Evolutionary conservation across 1,284 basidiomycete genomes (phyloP), one percentile per base, ranked within the genome.

Genomic region (Moniliophthora roreri): DNA sequence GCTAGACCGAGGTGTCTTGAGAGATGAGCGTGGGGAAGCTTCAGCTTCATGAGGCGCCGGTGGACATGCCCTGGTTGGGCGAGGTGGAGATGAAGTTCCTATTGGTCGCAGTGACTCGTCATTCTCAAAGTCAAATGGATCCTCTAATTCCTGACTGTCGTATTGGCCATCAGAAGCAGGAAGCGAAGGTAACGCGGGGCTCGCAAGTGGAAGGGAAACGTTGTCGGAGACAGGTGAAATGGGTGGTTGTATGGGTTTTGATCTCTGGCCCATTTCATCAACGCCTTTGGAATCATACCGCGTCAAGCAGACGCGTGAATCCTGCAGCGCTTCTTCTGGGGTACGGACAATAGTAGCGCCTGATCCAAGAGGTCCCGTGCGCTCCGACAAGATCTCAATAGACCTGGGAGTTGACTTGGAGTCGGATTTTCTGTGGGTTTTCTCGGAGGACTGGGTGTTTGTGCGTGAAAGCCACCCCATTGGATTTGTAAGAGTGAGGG

Each of bases 291-390:
- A 28, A 32, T 40, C 58, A 48, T 13, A 51, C 50, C 38, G 48
- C 40, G 46, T 55, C 45, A 73, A 66, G 40, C 73, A 65, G 4
- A 76, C 70, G 16, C 69, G 63, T 0, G 75, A 73, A 44, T 75
- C 74, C 38, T 72, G 63, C 23, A 91, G 71, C 28, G 88, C 89
- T 49, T 91, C 89, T 56, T 86, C 82, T 2, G 89, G 87, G 0
- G 89, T 91, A 55, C 84, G 75, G 32, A 91, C 89, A 20, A 91
- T 71, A 2, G 74, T 83, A 11, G 88, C 88, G 35, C 88, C 87
- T 9, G 78, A 65, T 15, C 87, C 88, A 10, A 73, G 56, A 75
- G 74, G 13, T 71, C 62, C 81, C 81, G 13, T 84, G 82, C 62
- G 89, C 86, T 1, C 82, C 83, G 40, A 87, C 80, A 55, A 76